Evolutionary conservation across 2,329 filamentous ascomycete species (phyloP).

Genomic region (Trichoderma harzianum): DNA sequence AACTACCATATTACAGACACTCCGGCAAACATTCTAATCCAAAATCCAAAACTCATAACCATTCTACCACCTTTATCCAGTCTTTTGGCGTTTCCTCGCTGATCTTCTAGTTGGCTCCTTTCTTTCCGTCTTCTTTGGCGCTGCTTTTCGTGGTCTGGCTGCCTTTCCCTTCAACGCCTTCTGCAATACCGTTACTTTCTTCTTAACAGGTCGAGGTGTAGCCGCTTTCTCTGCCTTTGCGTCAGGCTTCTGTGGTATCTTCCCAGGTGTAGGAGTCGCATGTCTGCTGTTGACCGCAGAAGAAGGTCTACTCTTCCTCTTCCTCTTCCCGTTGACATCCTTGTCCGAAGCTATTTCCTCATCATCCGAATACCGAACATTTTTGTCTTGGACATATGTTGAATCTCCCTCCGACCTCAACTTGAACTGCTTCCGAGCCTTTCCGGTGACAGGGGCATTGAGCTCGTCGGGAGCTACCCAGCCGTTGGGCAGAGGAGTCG

Average conservation of each 20-base stretch:
- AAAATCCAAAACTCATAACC: background rate
- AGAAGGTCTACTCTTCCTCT: background rate
- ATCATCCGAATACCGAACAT: constrained; percentile 25
- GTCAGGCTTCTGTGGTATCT: background rate
- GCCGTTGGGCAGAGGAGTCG: constrained; percentile 23
- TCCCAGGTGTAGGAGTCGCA: background rate
- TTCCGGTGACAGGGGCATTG: background rate
- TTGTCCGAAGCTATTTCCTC: constrained; percentile 19
- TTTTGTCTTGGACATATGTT: constrained; percentile 21
- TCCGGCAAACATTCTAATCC: background rate
- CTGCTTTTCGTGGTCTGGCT: background rate
- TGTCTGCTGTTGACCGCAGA: background rate
- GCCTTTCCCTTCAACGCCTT: background rate
- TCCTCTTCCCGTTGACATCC: constrained; percentile 8
- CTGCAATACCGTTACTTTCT: background rate
- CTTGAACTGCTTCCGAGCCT: background rate
- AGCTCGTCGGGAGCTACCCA: constrained; percentile 23
- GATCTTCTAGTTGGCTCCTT: background rate
- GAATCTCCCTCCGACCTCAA: constrained; percentile 18
- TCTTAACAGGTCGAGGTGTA: background rate
- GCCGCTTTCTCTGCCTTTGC: background rate
- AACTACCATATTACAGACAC: background rate
- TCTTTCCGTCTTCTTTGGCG: background rate
- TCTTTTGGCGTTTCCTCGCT: constrained; percentile 15
- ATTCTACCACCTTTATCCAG: background rate